Evolutionary conservation across 768 basidiomycete species (phyloP).

Genomic region (Trametes meyenii): DNA sequence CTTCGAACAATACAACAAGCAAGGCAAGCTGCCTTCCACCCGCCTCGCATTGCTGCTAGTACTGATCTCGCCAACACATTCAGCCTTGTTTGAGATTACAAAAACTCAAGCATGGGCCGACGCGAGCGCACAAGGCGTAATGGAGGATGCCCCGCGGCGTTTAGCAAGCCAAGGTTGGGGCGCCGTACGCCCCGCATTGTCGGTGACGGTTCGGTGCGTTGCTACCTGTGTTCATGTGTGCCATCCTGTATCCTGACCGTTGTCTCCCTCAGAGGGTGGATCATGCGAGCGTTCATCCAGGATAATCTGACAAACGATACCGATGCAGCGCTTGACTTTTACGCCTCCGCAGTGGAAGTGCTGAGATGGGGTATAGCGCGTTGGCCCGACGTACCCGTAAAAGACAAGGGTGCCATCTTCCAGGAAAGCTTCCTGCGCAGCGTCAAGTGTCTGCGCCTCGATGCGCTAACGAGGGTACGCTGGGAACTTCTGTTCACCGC

Average conservation of each 20-base stretch:
- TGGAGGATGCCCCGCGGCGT: slow-evolving; percentile 29
- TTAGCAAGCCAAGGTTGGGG: slow-evolving; percentile 32
- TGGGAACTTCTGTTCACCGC: no score
- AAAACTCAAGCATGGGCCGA: slow-evolving; percentile 27
- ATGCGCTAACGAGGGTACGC: slow-evolving; percentile 39
- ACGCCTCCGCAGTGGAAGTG: slow-evolving; percentile 41
- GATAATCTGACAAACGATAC: slow-evolving; percentile 17
- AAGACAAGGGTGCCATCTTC: slow-evolving; percentile 49
- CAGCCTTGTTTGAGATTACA: slow-evolving; percentile 29
- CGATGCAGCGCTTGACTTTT: slow-evolving; percentile 37
- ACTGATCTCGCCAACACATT: neutral
- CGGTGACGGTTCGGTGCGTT: slow-evolving; percentile 40
- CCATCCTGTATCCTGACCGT: neutral
- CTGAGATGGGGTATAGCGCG: slow-evolving; percentile 44
- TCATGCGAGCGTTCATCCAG: slow-evolving; percentile 43
- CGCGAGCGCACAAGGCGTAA: slow-evolving; percentile 25
- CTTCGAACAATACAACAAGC: slow-evolving; percentile 27
- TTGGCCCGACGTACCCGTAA: slow-evolving; percentile 42
- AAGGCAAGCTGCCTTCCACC: slow-evolving; percentile 19
- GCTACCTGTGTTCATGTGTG: neutral
- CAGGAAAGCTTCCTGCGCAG: slow-evolving; percentile 45
- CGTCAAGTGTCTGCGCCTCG: slow-evolving; percentile 40
- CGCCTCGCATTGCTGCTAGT: neutral
- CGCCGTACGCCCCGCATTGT: slow-evolving; percentile 37
- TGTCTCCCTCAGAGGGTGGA: slow-evolving; percentile 37